A percentile compares a stretch with the other conserved stretches of the same genome.
These are phyloP conservation scores for Lithohypha guttulata DNA, from an alignment of 2,329 filamentous ascomycete species.

Conservation along the genomic window DNA sequence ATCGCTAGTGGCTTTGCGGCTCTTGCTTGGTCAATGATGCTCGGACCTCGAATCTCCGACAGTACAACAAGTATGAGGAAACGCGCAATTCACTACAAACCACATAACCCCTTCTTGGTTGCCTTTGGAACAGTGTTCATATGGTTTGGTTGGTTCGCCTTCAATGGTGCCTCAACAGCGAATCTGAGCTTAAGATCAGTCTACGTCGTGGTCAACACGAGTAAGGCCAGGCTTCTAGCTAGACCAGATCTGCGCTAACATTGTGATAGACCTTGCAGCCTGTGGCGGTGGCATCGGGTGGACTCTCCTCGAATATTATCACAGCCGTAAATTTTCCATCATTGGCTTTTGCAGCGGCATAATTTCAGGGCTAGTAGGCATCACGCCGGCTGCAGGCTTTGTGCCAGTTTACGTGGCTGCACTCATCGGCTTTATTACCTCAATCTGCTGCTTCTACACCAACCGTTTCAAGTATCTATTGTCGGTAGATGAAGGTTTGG, in stretches of 20 bases:
- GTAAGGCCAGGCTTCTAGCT: too few species aligned
- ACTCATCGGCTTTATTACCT: slow-evolving; percentile 46
- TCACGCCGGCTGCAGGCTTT: slow-evolving; percentile 78
- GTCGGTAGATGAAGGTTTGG: slow-evolving; percentile 47
- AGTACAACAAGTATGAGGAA: too few species aligned
- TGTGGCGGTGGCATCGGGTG: slow-evolving; percentile 73
- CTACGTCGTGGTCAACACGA: slow-evolving; percentile 79
- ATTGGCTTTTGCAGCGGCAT: slow-evolving; percentile 90
- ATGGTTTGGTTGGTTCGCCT: slow-evolving; percentile 65
- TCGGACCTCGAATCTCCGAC: slow-evolving; percentile 59
- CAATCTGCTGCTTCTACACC: slow-evolving; percentile 12
- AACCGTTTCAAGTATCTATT: slow-evolving; percentile 37
- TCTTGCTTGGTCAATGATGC: slow-evolving; percentile 61
- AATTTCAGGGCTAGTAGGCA: slow-evolving; percentile 74
- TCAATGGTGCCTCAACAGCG: slow-evolving; percentile 78
- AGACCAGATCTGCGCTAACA: too few species aligned
- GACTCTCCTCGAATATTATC: slow-evolving; percentile 75
- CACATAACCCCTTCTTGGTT: slow-evolving; percentile 64
- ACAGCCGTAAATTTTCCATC: slow-evolving; percentile 91
- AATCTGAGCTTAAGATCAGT: slow-evolving; percentile 72
- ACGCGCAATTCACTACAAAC: too few species aligned
- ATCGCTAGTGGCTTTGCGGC: slow-evolving; percentile 62
- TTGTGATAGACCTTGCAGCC: too few species aligned
- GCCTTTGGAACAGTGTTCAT: slow-evolving; percentile 53
- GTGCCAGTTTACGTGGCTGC: slow-evolving; percentile 61